Percentiles rank a stretch among this genome's conserved stretches.
Conservation (phyloP, 495 filamentous ascomycete genomes). For the Neohortaea acidophila region DNA sequence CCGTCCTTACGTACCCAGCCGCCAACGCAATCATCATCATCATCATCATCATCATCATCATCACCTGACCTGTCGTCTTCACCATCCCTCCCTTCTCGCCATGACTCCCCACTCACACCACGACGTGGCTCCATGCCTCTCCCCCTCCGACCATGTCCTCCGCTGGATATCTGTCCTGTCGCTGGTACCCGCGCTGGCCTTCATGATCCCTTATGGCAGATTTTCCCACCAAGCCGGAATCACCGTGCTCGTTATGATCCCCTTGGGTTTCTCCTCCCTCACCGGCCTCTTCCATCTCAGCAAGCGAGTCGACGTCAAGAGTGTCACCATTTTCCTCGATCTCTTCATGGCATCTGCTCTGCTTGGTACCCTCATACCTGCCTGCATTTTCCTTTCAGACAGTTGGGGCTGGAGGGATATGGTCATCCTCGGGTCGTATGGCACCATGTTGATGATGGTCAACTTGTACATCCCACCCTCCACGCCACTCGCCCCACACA, state of each 20-base stretch:
- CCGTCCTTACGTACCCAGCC: no score
- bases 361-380: constrained; percentile 3
- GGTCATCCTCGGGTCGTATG: constrained; percentile 7
- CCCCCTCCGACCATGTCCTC: no score
- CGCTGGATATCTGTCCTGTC: no score
- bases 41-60: no score
- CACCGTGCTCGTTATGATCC: constrained; percentile 5
- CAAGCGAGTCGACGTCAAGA: neutral
- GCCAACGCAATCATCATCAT: no score
- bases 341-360: constrained; percentile 6
- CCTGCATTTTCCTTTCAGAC: neutral
- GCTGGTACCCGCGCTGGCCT: no score
- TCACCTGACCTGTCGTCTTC: no score
- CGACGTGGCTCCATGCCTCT: no score
- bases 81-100: no score
- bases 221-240: no score
- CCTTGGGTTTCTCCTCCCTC: constrained; percentile 2
- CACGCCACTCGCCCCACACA: neutral
- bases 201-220: no score
- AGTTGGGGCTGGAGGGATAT: neutral
- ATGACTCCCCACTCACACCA: no score
- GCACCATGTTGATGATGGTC: constrained; percentile 6
- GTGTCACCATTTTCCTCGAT: constrained; percentile 3
- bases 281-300: neutral
- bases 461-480: constrained; percentile 6